Evolutionary conservation across 371 early-diverging fungal species (phyloP).

Genomic region (Saksenaea oblongispora): DNA sequence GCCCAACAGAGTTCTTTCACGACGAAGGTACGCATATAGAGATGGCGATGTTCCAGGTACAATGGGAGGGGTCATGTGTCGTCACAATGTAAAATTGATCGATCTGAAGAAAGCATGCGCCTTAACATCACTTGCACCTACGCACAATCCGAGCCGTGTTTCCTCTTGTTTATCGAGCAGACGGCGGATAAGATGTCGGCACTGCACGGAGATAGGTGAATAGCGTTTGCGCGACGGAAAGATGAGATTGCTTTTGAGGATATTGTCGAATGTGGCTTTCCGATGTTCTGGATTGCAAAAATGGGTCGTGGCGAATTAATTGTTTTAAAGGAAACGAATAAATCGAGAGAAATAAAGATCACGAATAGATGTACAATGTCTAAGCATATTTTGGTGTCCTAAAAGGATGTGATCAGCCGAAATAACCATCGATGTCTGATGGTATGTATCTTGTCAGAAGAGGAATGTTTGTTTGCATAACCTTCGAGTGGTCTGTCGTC

Average conservation of each 20-base stretch:
- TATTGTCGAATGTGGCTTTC: slow-evolving; percentile 81
- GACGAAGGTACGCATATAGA: no score
- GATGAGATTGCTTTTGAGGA: slow-evolving; percentile 50
- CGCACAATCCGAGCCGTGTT: slow-evolving; percentile 81
- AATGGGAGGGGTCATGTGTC: slow-evolving; percentile 90
- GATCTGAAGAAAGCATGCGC: slow-evolving; percentile 90
- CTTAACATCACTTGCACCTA: slow-evolving; percentile 97
- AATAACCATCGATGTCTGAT: no score
- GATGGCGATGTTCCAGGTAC: slow-evolving; percentile 58
- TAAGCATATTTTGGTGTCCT: no score
- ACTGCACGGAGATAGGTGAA: slow-evolving; percentile 30
- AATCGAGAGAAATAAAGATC: no score
- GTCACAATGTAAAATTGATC: slow-evolving; percentile 89
- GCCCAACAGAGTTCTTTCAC: no score
- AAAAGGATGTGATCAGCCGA: no score
- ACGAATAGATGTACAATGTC: no score
- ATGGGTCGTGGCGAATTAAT: no score
- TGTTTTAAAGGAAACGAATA: no score
- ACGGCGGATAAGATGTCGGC: slow-evolving; percentile 78
- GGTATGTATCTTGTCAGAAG: no score
- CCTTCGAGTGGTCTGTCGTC: no score
- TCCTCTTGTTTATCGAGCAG: slow-evolving; percentile 85
- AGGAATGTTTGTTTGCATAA: no score
- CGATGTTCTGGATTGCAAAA: slow-evolving; percentile 32
- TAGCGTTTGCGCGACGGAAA: slow-evolving; percentile 14